Percentiles rank a stretch among this genome's conserved stretches.
These are phyloP conservation scores for Tulasnella calospora DNA, from an alignment of 768 basidiomycete species.

Conservation along the genomic window DNA sequence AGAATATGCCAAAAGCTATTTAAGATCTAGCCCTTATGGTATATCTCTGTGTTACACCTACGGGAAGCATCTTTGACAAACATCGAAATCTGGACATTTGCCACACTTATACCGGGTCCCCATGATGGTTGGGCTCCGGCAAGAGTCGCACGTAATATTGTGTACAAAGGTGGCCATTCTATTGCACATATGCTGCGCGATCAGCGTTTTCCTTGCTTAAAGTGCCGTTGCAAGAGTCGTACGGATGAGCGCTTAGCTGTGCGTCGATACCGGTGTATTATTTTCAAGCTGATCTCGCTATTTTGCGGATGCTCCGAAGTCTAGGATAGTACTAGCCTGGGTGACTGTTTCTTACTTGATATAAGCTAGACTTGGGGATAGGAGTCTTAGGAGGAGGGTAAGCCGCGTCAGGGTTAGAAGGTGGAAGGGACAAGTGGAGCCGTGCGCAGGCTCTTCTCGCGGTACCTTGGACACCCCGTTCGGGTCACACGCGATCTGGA, in stretches of 20 bases:
- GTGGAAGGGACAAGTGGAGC: neutral
- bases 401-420: neutral
- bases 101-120: conserved; percentile 13
- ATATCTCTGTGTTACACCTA: neutral
- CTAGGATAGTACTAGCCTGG: too few relatives aligned
- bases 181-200: neutral
- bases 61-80: conserved; percentile 8
- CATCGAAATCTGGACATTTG: conserved; percentile 11
- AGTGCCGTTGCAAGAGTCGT: neutral
- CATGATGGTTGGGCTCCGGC: neutral
- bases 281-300: neutral
- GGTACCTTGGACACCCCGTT: neutral
- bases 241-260: neutral
- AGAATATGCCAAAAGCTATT: neutral
- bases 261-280: too few relatives aligned
- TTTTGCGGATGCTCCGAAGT: too few relatives aligned
- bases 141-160: neutral
- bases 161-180: neutral
- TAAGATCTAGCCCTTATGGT: neutral
- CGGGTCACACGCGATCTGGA: neutral
- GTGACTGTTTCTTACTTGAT: too few relatives aligned
- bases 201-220: neutral
- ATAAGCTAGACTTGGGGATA: neutral
- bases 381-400: neutral
- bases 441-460: neutral